phyloP scores from a whole-genome alignment of 805 yeast genomes.

The Nakazawaea holstii region DNA sequence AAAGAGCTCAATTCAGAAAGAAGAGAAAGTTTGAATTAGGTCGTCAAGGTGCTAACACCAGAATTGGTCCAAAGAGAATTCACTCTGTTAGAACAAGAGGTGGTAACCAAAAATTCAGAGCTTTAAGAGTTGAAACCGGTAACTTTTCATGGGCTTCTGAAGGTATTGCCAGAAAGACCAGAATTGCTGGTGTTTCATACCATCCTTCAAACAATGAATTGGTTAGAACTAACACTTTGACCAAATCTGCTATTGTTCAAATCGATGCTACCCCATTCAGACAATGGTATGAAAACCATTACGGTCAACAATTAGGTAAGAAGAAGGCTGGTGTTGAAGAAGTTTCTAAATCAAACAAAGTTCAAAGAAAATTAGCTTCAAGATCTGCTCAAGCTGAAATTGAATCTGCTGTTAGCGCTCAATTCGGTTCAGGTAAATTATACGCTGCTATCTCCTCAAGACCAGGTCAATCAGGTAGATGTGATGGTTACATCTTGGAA shows the following conservation, averaged over 20 bases:
- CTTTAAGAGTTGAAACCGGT: constrained; percentile 97
- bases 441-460: constrained; percentile 98
- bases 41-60: constrained; percentile 99
- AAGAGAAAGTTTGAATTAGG: constrained; percentile 99
- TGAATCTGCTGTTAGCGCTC: constrained; percentile 88
- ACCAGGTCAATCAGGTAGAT: constrained; percentile 99
- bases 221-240: constrained; percentile 99
- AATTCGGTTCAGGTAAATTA: constrained; percentile 98
- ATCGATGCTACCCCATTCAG: constrained; percentile 99
- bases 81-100: constrained; percentile 99
- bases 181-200: constrained; percentile 96
- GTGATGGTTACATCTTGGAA: constrained; percentile 99
- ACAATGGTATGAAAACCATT: constrained; percentile 98
- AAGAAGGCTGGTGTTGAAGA: constrained; percentile 63
- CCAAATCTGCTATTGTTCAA: constrained; percentile 98
- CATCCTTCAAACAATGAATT: constrained; percentile 99
- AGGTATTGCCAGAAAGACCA: constrained; percentile 98
- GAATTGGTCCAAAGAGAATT: constrained; percentile 98
- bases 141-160: constrained; percentile 99
- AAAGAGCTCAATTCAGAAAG: constrained; percentile 99
- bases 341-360: constrained; percentile 65
- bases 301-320: constrained; percentile 92
- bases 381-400: constrained; percentile 83
- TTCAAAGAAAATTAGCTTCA: constrained; percentile 89
- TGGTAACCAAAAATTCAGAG: constrained; percentile 99